A percentile compares a stretch with the other conserved stretches of the same genome.
Evolutionary conservation across 1,139 yeast species (phyloP).

Genomic region (Nakaseomyces bracarensis): DNA sequence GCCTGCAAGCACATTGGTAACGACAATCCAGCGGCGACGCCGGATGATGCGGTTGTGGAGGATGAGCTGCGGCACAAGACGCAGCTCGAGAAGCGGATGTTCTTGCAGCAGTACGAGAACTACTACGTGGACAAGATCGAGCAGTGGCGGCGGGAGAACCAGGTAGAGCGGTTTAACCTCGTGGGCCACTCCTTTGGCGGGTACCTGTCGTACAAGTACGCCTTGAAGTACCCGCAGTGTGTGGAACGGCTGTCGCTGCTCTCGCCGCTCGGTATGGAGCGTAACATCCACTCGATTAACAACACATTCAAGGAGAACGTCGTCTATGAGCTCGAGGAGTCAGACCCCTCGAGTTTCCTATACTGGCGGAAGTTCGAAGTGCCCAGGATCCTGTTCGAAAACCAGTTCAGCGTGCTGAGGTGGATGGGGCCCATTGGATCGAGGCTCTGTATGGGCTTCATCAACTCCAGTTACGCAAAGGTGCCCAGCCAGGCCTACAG

Average conservation of each 20-base stretch:
- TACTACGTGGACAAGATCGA: conserved; percentile 81
- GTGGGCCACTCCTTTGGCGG: conserved; percentile 96
- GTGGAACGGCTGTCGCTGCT: conserved; percentile 62
- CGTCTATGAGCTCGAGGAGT: conserved; percentile 14
- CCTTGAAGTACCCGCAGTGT: conserved; percentile 59
- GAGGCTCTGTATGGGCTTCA: conserved; percentile 42
- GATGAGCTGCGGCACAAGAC: conserved; percentile 2
- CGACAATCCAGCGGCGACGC: neutral
- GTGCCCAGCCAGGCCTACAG: conserved; percentile 31
- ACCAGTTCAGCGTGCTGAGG: conserved; percentile 41
- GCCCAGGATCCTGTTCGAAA: conserved; percentile 26
- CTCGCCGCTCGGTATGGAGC: conserved; percentile 88
- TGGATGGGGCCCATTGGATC: conserved; percentile 53
- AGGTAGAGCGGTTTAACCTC: conserved; percentile 53
- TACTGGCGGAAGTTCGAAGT: conserved; percentile 24
- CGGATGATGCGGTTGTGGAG: conserved; percentile 33
- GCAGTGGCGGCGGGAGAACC: conserved; percentile 60
- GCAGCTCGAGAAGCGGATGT: conserved; percentile 6
- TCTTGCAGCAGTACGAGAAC: conserved; percentile 43
- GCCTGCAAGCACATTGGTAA: no score
- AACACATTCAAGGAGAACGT: conserved; percentile 30
- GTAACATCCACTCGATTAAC: conserved; percentile 55
- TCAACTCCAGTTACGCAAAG: conserved; percentile 52
- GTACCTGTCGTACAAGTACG: conserved; percentile 70
- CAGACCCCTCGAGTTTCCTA: conserved; percentile 22